A percentile compares a stretch with the other conserved stretches of the same genome.
These are phyloP conservation scores for Nicotiana otophora DNA, from an alignment of 257 asterid genomes.

Conservation along the genomic window DNA sequence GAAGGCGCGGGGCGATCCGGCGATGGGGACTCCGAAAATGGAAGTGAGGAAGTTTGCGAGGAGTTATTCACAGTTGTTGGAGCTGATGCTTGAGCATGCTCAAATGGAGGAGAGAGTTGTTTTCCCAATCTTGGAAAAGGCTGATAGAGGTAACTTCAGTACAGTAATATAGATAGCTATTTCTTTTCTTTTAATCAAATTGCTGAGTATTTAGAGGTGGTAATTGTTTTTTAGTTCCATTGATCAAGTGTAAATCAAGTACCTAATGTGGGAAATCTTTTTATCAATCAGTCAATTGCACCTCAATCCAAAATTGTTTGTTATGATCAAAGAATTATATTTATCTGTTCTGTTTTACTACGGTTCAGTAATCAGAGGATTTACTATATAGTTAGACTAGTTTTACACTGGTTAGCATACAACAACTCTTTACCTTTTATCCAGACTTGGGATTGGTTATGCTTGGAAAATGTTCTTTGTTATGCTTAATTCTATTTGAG, in stretches of 20 bases:
- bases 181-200: neutral
- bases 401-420: neutral
- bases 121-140: constrained; percentile 84
- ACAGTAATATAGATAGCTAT: neutral
- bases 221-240: neutral
- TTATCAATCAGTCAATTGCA: no score
- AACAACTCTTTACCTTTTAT: neutral
- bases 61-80: constrained; percentile 63
- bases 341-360: neutral
- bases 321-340: no score
- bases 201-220: neutral
- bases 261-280: no score
- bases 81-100: constrained; percentile 90
- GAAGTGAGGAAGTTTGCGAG: constrained; percentile 82
- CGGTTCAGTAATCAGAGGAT: neutral
- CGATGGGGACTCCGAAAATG: constrained; percentile 88
- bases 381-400: neutral
- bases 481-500: neutral
- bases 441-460: neutral
- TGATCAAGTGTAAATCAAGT: neutral
- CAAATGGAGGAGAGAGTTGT: constrained; percentile 94
- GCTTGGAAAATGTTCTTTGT: neutral
- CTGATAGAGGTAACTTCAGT: constrained; percentile 71
- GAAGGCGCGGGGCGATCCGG: constrained; percentile 62
- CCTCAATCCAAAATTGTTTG: no score